These are phyloP conservation scores for Hevea brasiliensis DNA, from an alignment of 345 rosid species.

Conservation along the genomic window DNA sequence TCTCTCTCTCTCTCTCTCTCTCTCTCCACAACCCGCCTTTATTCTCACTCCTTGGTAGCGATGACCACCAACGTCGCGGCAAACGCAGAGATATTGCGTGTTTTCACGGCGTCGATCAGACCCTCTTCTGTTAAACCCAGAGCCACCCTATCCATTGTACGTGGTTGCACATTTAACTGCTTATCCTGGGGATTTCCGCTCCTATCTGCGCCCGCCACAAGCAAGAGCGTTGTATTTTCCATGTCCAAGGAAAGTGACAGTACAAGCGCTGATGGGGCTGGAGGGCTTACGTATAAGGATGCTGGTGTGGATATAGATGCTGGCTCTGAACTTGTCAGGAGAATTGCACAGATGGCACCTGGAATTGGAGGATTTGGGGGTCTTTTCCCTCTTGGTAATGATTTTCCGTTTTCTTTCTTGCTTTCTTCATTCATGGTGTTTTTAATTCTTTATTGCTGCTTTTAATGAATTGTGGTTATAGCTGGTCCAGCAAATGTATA, in stretches of 20 bases:
- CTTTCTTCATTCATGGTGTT: no score
- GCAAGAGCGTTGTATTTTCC: neutral
- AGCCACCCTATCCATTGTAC: neutral
- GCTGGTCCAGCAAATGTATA: neutral
- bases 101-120: neutral
- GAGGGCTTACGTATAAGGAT: constrained; percentile 68
- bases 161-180: neutral
- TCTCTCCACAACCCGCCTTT: neutral
- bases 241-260: neutral
- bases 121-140: neutral
- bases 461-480: neutral
- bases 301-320: constrained; percentile 97
- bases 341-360: constrained; percentile 91
- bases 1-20: neutral
- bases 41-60: neutral
- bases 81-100: constrained; percentile 14
- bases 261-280: neutral
- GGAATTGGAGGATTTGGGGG: constrained; percentile 96
- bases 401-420: neutral
- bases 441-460: neutral
- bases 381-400: constrained; percentile 76
- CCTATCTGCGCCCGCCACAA: neutral
- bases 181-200: neutral
- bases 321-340: constrained; percentile 75
- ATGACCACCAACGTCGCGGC: constrained; percentile 9